Base-by-base conservation (phyloP, 129 eudicot genomes). In the Centrapalus pauciflorus region DNA sequence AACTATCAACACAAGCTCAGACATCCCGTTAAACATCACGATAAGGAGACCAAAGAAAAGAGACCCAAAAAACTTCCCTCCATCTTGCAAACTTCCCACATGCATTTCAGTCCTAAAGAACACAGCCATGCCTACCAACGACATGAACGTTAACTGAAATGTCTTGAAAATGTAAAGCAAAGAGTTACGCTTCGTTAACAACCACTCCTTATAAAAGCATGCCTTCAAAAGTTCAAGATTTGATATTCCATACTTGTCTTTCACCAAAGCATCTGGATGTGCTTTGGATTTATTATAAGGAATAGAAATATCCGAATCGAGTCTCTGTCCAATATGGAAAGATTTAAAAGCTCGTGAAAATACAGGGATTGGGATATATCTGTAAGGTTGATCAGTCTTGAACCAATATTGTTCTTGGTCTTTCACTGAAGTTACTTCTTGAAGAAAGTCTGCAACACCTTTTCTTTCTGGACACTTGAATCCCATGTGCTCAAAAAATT, bases 61-160 rank as follows among this genome's bases (percentile, higher is more conserved):
- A 7, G 75, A 40, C 56, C 75, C 75, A 2, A 70, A 70, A 56
- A 70, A 70, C 75, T 70, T 70, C 66, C 66, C 75, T 14, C 75
- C 75, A 10, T 58, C 43, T 57, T 70, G 56, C 33, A 70, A 70
- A 57, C 17, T 41, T 4, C 75, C 66, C 2, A 29, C 75, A 38
- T 70, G 57, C 75, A 70, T 70, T 23, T 70, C 58, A 41, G 45
- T 69, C 55, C 75, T 70, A 55, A 70, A 70, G 23, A 70, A 70
- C 1, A 70, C 75, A 9, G 58, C 55, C 58, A 70, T 70, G n/a
- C 57, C 16, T 32, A 70, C 46, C 33, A 70, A 56, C 48, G 75
- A 70, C 66, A 70, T 70, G 25, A 70, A 70, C n/a, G 66, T 41
- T 59, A 70, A 70, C 46, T 70, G 75, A 1, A 70, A 69, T 1